Conservation (phyloP, 169 alveolate species). For the Plasmodium berghei region DNA sequence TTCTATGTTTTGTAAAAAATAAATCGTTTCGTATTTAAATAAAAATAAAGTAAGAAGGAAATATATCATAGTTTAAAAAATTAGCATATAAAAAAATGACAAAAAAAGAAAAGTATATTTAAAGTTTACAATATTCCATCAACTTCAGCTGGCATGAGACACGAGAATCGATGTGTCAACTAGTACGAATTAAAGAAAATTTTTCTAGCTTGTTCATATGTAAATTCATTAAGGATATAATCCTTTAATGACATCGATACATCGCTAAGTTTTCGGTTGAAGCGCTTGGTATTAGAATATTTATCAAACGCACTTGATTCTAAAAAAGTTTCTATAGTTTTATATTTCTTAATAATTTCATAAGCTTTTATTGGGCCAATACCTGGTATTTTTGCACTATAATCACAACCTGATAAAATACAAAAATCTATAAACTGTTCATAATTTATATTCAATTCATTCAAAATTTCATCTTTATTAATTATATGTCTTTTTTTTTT, state of each 20-base stretch:
- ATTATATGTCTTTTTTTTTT: conserved; percentile 81
- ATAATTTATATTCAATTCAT: conserved; percentile 88
- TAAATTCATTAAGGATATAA: conserved; percentile 71
- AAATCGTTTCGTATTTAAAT: no score
- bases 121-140: no score
- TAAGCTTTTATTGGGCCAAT: conserved; percentile 97
- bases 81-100: neutral
- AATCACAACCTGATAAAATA: conserved; percentile 99
- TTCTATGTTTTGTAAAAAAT: no score
- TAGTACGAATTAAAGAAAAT: conserved; percentile 71
- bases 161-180: neutral
- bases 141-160: no score
- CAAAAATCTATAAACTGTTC: conserved; percentile 97
- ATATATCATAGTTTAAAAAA: no score
- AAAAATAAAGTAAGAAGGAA: no score
- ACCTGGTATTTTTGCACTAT: conserved; percentile 95
- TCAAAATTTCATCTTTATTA: conserved; percentile 81
- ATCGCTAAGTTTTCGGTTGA: conserved; percentile 37
- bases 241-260: conserved; percentile 64
- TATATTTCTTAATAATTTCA: conserved; percentile 90
- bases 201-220: conserved; percentile 74
- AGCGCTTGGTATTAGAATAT: conserved; percentile 54
- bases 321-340: conserved; percentile 87
- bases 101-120: conserved; percentile 7
- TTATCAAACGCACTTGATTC: conserved; percentile 68